Evolutionary conservation across 768 basidiomycete genomes (phyloP), one percentile per base, ranked within the genome.

Genomic region (Mycena maculata): DNA sequence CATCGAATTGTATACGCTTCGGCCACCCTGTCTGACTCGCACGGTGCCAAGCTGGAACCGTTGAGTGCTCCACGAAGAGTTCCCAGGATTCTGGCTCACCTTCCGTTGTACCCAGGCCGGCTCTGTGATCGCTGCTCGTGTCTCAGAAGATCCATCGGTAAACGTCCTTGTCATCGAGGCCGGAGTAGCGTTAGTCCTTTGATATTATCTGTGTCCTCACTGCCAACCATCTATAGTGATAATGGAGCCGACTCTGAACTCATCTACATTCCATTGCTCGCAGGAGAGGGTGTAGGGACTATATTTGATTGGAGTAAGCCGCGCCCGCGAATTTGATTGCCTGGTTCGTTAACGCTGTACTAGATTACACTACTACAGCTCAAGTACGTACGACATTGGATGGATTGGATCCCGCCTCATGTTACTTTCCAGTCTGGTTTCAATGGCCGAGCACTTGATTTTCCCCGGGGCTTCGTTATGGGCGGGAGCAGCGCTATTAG

Each of bases 401-500:
- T 50, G 16, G 28, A 9, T 30, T 50, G 6, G 12, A 22, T 10
- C n/a, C n/a, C n/a, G 50, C 9, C 15, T 15, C 15, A 16, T 15
- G 11, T 53, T 22, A 16, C 58, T 4, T 71, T 73, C 5, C 74
- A 80, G 68, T 9, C 52, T 10, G 74, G 65, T n/a, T 60, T 79
- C 2, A 70, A 73, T 49, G 72, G 72, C 11, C 72, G 76, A 16
- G 41, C 69, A 12, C 58, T 78, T 27, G 49, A 68, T 18, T 76
- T 72, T 50, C 72, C 74, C 2, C 67, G 77, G 22, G 79, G 79
- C 0, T 65, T 66, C 41, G 68, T 78, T 13, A 52, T 80, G 12
- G 78, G 79, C 12, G 79, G 78, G 6, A 68, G 68, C 27, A 77
- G 75, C 60, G 65, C 71, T 27, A 71, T 76, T 59, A 79, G 78